Evolutionary conservation across 208 protist genomes (phyloP).

Genomic region (Trypanosoma caninum): DNA sequence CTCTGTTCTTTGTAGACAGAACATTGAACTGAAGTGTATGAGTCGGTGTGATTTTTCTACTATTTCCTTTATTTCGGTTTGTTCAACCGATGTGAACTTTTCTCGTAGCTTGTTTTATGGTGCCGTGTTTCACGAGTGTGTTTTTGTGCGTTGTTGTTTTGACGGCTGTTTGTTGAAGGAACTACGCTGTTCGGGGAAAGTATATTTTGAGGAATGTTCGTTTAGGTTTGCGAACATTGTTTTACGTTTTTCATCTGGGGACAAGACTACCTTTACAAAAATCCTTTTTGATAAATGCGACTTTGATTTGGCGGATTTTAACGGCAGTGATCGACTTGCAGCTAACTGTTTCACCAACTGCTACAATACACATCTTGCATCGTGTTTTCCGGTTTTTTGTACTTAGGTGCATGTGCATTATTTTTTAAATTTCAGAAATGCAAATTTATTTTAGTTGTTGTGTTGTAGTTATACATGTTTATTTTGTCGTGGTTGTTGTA

Average conservation of each 20-base stretch:
- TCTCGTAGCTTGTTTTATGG: slow-evolving; percentile 56
- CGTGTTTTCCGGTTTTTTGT: slow-evolving; percentile 33
- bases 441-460: not conserved
- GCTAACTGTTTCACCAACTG: slow-evolving; percentile 35
- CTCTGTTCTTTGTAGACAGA: slow-evolving; percentile 23
- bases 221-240: slow-evolving; percentile 48
- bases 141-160: slow-evolving; percentile 67
- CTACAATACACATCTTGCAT: slow-evolving; percentile 46
- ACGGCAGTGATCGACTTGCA: slow-evolving; percentile 32
- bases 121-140: slow-evolving; percentile 23
- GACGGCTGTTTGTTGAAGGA: slow-evolving; percentile 43
- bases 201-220: slow-evolving; percentile 50
- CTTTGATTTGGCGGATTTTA: slow-evolving; percentile 69
- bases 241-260: slow-evolving; percentile 4
- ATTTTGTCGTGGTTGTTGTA: slow-evolving; percentile 24
- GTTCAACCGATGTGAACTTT: slow-evolving; percentile 46
- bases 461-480: too few species aligned
- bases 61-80: slow-evolving; percentile 36
- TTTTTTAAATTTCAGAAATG: not conserved
- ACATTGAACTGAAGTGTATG: slow-evolving; percentile 38
- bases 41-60: slow-evolving; percentile 54
- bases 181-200: slow-evolving; percentile 20
- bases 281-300: slow-evolving; percentile 53
- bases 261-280: not conserved
- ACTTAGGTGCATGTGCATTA: not conserved